phyloP scores from a whole-genome alignment of 1,284 basidiomycete species.

The Boletus semigastroideus region DNA sequence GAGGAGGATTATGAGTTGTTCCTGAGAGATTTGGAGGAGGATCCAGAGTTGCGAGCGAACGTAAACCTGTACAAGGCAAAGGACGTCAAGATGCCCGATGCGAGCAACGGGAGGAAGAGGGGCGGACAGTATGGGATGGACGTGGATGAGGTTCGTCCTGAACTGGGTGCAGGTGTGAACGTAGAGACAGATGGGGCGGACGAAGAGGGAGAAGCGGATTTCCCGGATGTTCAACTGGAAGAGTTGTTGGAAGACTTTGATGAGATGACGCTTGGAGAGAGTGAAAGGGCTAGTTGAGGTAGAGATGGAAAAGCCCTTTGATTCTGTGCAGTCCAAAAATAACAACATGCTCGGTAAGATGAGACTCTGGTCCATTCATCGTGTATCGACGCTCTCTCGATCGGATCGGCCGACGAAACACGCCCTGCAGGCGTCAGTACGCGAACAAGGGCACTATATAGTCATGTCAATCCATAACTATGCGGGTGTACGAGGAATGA shows the following conservation, averaged over 20 bases:
- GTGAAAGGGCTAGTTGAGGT: constrained; percentile 15
- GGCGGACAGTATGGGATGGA: constrained; percentile 70
- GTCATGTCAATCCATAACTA: neutral
- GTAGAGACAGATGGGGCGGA: constrained; percentile 37
- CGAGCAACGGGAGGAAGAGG: constrained; percentile 38
- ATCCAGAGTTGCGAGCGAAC: constrained; percentile 86
- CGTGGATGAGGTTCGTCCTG: constrained; percentile 52
- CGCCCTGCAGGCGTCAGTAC: too few relatives aligned
- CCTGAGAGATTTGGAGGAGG: constrained; percentile 94
- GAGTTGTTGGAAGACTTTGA: constrained; percentile 94
- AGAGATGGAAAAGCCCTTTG: neutral
- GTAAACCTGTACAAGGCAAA: constrained; percentile 88
- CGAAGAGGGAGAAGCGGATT: constrained; percentile 83
- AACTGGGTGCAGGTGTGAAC: constrained; percentile 24
- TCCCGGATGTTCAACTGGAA: constrained; percentile 85
- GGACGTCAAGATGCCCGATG: constrained; percentile 46
- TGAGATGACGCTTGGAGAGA: constrained; percentile 65
- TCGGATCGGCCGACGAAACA: too few relatives aligned
- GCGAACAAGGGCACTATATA: too few relatives aligned
- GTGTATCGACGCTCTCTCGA: too few relatives aligned
- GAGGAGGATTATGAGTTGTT: constrained; percentile 97
- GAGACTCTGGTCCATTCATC: too few relatives aligned
- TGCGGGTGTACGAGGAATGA: constrained; percentile 5
- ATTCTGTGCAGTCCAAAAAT: too few relatives aligned
- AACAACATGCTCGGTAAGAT: too few relatives aligned